Evolutionary conservation across 2,329 filamentous ascomycete genomes (phyloP), one percentile per base, ranked within the genome.

Genomic region (Aureobasidium mangrovei): DNA sequence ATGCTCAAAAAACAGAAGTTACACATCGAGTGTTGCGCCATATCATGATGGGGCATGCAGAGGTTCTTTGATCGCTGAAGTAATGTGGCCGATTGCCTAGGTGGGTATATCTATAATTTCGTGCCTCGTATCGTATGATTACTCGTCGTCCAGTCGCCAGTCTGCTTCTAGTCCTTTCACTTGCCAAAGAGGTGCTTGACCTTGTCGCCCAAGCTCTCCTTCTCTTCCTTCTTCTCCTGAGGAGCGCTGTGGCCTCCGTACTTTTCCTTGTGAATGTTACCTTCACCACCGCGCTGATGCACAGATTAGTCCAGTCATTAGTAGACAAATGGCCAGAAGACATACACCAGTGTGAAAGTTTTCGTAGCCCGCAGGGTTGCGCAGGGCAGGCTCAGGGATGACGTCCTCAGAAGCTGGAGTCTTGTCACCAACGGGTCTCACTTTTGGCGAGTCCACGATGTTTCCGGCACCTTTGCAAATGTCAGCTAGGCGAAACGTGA

Each of bases 311-410:
- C 18, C 12, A 29, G 27, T 12, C n/a, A 10, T 4, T n/a, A 40
- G 3, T 6, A 28, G 26, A 8, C 10, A 6, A 9, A 1, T 9
- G 4, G 39, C 8, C 12, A 33, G 4, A 48, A 29, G 40, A 65
- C 69, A 18, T 66, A 71, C 69, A n/a, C 73, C 73, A 6, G 73
- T 75, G 60, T 75, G 73, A 58, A 70, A 76, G 58, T 75, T 72
- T 28, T 73, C 71, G 38, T 70, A 64, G 39, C 67, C 67, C 41
- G 53, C 58, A 38, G 48, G 53, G 8, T 43, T 53, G 41, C 72
- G 65, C 43, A 70, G 64, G 12, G 70, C 67, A 27, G 68, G 67
- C 60, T 76, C 73, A 26, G 74, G 74, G 10, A 76, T 67, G 46
- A 70, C 60, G 54, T 76, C 73, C 48, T 67, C 59, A 5, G 70